Conservation (phyloP, 176 grass and related monocot genomes). For the Rhynchospora tenuis region DNA sequence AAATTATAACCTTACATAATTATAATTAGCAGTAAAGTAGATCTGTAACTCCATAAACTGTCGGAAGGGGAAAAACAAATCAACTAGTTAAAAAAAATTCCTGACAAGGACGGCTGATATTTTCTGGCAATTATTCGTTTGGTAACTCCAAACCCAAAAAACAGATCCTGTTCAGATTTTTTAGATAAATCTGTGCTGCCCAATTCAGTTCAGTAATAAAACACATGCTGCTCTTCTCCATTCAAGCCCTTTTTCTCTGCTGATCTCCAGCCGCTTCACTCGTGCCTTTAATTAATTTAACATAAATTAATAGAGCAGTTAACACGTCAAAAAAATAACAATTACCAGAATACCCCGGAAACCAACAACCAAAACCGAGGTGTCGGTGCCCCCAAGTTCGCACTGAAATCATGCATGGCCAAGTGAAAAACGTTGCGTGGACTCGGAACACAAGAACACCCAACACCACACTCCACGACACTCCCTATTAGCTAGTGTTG, state of each 20-base stretch:
- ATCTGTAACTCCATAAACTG: too few relatives aligned
- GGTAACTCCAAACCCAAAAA: not conserved
- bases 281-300: not conserved
- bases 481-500: not conserved
- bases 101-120: too few relatives aligned
- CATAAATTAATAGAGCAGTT: not conserved
- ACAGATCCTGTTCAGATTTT: not conserved
- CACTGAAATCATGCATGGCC: not conserved
- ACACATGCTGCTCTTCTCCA: not conserved
- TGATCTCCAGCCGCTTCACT: not conserved
- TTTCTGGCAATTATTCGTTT: too few relatives aligned
- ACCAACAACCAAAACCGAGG: slow-evolving; percentile 2
- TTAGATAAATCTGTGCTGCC: not conserved
- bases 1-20: not conserved
- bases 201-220: not conserved
- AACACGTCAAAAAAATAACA: not conserved
- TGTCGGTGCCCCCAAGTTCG: not conserved
- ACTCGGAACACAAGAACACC: slow-evolving; percentile 11
- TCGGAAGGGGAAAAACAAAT: too few relatives aligned
- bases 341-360: slow-evolving; percentile 7
- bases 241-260: not conserved
- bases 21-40: not conserved
- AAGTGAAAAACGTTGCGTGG: not conserved
- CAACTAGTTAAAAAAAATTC: too few relatives aligned
- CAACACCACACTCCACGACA: not conserved